Evolutionary conservation across 2,329 filamentous ascomycete species (phyloP).

Genomic region (Aureobasidium pullulans): DNA sequence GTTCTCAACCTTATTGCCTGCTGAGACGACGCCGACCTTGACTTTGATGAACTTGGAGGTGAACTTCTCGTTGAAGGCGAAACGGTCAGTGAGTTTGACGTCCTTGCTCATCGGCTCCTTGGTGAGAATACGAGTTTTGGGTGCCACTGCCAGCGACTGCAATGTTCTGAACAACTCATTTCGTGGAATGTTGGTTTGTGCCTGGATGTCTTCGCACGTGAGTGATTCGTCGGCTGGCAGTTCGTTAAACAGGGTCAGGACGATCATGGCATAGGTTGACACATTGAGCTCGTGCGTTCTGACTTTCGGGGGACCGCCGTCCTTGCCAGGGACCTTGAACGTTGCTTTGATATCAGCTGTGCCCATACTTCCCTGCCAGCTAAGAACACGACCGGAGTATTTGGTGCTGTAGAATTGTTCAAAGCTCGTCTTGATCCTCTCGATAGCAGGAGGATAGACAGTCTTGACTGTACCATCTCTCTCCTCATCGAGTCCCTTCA

Average conservation of each 20-base stretch:
- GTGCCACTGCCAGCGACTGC: conserved; percentile 72
- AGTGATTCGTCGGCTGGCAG: conserved; percentile 45
- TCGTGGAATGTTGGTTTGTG: conserved; percentile 68
- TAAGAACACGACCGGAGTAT: conserved; percentile 79
- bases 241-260: conserved; percentile 85
- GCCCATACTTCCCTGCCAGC: conserved; percentile 71
- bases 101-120: conserved; percentile 76
- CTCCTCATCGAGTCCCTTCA: conserved; percentile 51
- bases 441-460: conserved; percentile 68
- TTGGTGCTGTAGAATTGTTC: conserved; percentile 82
- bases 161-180: conserved; percentile 69
- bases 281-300: conserved; percentile 85
- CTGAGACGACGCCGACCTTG: conserved; percentile 77
- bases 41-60: conserved; percentile 77
- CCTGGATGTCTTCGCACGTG: conserved; percentile 72
- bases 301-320: conserved; percentile 57
- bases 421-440: conserved; percentile 72
- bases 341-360: conserved; percentile 79
- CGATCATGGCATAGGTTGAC: conserved; percentile 85
- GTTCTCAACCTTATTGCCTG: conserved; percentile 78
- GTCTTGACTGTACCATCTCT: conserved; percentile 47
- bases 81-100: conserved; percentile 68
- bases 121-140: conserved; percentile 71
- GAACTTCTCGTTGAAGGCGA: conserved; percentile 77
- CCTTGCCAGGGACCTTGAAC: conserved; percentile 66